Evolutionary conservation across 2,329 filamentous ascomycete species (phyloP).

Genomic region (Cryphonectria japonica): DNA sequence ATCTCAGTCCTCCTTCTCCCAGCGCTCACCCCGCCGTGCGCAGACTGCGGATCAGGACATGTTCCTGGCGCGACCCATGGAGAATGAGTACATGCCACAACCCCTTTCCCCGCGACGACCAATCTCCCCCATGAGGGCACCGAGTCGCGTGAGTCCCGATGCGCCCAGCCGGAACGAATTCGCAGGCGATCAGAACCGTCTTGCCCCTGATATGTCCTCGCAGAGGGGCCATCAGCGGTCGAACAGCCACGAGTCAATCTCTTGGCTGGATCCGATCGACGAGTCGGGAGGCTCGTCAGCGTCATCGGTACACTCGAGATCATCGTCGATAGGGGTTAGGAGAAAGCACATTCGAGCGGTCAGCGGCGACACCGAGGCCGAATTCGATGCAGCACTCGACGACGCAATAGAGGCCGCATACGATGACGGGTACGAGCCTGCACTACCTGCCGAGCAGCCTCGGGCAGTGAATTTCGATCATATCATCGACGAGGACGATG

Average conservation of each 20-base stretch:
- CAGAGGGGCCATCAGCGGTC: slow-evolving; percentile 54
- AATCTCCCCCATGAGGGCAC: slow-evolving; percentile 47
- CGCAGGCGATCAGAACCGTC: slow-evolving; percentile 36
- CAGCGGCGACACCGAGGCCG: slow-evolving; percentile 79
- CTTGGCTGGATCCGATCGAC: slow-evolving; percentile 93
- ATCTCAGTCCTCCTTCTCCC: slow-evolving; percentile 59
- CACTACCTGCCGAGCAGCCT: slow-evolving; percentile 50
- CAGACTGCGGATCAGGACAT: slow-evolving; percentile 37
- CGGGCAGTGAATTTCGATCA: slow-evolving; percentile 6
- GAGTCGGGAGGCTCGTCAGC: slow-evolving; percentile 81
- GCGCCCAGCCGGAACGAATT: slow-evolving; percentile 42
- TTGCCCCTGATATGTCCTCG: slow-evolving; percentile 30
- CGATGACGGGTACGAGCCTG: slow-evolving; percentile 84
- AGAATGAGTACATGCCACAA: slow-evolving; percentile 67
- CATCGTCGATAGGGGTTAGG: slow-evolving; percentile 69
- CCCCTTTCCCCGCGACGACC: slow-evolving; percentile 70
- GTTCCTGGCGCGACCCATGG: slow-evolving; percentile 53
- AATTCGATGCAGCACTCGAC: slow-evolving; percentile 92
- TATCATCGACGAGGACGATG: slow-evolving; percentile 42
- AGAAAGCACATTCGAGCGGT: slow-evolving; percentile 70
- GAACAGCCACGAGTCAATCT: slow-evolving; percentile 78
- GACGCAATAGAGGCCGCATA: slow-evolving; percentile 96
- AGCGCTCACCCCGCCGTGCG: slow-evolving; percentile 47
- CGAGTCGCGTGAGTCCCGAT: slow-evolving; percentile 37
- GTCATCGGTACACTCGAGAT: slow-evolving; percentile 80